A percentile compares a stretch with the other conserved stretches of the same genome.
Evolutionary conservation across 805 yeast species (phyloP).

Genomic region (Pichia phayaonensis): DNA sequence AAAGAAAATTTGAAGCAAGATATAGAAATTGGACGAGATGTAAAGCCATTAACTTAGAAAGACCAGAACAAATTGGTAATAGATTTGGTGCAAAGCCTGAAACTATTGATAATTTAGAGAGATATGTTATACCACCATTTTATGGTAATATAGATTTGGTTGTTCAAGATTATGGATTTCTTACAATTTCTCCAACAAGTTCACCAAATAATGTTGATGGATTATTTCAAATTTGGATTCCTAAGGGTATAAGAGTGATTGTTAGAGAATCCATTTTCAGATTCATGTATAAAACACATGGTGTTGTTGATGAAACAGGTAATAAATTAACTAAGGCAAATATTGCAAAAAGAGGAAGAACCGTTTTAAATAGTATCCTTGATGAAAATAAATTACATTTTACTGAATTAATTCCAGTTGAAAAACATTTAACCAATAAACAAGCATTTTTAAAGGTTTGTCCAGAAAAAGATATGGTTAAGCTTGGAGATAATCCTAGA

Average conservation of each 20-base stretch:
- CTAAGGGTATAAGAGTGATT: slow-evolving; percentile 45
- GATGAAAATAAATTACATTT: slow-evolving; percentile 16
- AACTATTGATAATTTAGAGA: slow-evolving; percentile 28
- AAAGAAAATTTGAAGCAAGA: slow-evolving; percentile 34
- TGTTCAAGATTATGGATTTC: slow-evolving; percentile 54
- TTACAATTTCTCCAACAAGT: slow-evolving; percentile 57
- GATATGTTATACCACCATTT: slow-evolving; percentile 64
- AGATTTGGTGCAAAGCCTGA: slow-evolving; percentile 16
- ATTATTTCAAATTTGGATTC: slow-evolving; percentile 44
- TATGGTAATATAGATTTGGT: slow-evolving; percentile 60
- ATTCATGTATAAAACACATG: slow-evolving; percentile 21
- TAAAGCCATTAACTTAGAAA: slow-evolving; percentile 17
- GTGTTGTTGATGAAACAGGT: slow-evolving; percentile 12
- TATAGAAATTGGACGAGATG: slow-evolving; percentile 30
- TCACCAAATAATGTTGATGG: slow-evolving; percentile 17
- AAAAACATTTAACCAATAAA: slow-evolving; percentile 8
- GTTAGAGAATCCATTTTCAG: slow-evolving; percentile 33
- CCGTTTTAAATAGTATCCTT: slow-evolving; percentile 12
- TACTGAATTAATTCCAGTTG: slow-evolving; percentile 18
- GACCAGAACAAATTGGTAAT: slow-evolving; percentile 20
- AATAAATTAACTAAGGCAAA: slow-evolving; percentile 13
- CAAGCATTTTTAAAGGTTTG: slow-evolving; percentile 13
- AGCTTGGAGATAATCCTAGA: neutral
- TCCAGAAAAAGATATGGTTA: slow-evolving; percentile 8
- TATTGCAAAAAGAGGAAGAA: slow-evolving; percentile 9